Base-by-base conservation (phyloP, 805 yeast genomes). In the Teunomyces atbi region DNA sequence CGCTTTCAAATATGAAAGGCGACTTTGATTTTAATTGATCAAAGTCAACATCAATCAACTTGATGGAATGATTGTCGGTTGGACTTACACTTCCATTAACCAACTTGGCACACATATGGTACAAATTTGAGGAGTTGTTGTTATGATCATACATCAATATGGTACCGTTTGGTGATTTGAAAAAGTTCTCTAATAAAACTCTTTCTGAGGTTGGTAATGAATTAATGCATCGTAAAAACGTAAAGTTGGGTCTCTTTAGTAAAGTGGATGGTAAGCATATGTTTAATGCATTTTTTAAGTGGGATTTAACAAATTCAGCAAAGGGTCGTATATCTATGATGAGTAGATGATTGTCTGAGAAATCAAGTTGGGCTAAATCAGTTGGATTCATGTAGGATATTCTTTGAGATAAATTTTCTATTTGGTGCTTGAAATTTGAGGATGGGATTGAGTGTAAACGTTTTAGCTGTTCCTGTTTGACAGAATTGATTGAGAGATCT, bases 181-280 rank as follows among this genome's bases (percentile, higher is more conserved):
- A 50, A 50, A 70, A 76, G 20, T 57, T 54, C 18, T 68, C 58
- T 43, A 82, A 66, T 10, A 74, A 56, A 2, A 54, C 44, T 50
- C 74, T 77, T 47, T 84, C 90, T 45, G 68, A 67, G 4, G 65
- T 54, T 0, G 88, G 80, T 42, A 86, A 64, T 26, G 87, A 82
- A 42, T 77, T 79, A 19, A 86, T 66, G 54, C 89, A 82, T 57
- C 82, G 75, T 40, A 68, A 69, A 46, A 91, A 69, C 2, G 82
- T 81, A 57, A 87, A 91, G 44, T 83, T 84, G 27, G 82, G 71
- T 52, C 98, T 77, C 60, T 83, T 86, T 51, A 91, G 68, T 35
- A 91, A 71, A 0, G 97, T 91, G n/a, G 96, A 85, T 1, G 98
- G 97, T 11, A 91, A 67, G 62, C 96, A 88, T 30, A 92, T 76